Conservation (phyloP, 768 basidiomycete species). For the Russula earlei region DNA sequence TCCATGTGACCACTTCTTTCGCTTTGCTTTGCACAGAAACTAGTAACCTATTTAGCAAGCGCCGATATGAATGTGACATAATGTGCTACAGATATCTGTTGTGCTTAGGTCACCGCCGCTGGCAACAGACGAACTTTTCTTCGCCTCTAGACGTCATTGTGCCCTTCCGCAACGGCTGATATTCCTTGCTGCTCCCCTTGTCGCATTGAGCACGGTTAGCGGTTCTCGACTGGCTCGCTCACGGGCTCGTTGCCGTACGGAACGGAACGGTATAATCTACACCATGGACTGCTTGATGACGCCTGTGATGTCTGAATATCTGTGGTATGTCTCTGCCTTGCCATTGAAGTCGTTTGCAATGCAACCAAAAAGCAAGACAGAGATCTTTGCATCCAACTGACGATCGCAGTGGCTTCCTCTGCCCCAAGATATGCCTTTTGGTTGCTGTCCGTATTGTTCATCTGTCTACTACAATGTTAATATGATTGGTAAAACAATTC, state of each 20-base stretch:
- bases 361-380: no score
- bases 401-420: no score
- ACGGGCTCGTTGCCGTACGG: neutral
- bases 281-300: no score
- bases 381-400: no score
- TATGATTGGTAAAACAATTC: no score
- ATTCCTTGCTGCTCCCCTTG: neutral
- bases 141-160: neutral
- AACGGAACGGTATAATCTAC: neutral
- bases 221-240: neutral
- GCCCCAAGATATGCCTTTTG: no score
- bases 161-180: neutral
- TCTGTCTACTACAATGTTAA: no score
- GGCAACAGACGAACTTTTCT: neutral
- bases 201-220: neutral
- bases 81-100: slow-evolving; percentile 5
- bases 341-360: no score
- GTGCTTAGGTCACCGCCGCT: slow-evolving; percentile 2
- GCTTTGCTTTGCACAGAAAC: slow-evolving; percentile 17
- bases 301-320: neutral
- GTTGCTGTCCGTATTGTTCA: no score
- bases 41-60: slow-evolving; percentile 17
- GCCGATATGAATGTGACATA: slow-evolving; percentile 15
- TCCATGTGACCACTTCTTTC: slow-evolving; percentile 17
- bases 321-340: no score